A percentile compares a stretch with the other conserved stretches of the same genome.
These are phyloP conservation scores for Trichoderma sp. DNA, from an alignment of 2,329 filamentous ascomycete species.

Conservation along the genomic window DNA sequence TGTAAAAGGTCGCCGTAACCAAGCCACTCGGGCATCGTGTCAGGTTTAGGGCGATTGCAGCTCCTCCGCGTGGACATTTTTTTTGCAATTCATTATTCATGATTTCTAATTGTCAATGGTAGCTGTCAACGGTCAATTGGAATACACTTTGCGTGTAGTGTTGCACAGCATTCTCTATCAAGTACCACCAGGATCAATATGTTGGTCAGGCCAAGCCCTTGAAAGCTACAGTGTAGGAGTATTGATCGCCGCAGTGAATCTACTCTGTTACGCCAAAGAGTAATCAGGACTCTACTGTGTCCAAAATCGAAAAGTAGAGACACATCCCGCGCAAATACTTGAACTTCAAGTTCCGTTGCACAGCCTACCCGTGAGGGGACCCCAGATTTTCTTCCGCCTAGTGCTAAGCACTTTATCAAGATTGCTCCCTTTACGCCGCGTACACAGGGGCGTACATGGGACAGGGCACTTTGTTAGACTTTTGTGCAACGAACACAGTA, in stretches of 20 bases:
- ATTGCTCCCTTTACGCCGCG: neutral
- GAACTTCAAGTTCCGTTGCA: neutral
- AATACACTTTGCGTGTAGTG: neutral
- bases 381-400: conserved; percentile 5
- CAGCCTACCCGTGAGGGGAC: conserved; percentile 19
- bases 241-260: neutral
- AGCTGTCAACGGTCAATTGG: neutral
- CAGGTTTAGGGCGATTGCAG: neutral
- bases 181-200: neutral
- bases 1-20: neutral
- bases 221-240: neutral
- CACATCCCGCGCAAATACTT: neutral
- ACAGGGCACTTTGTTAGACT: neutral
- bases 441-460: neutral
- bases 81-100: neutral
- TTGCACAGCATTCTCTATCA: neutral
- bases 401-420: neutral
- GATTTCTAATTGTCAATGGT: neutral
- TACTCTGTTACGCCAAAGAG: neutral
- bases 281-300: neutral
- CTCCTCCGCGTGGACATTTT: neutral
- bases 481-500: neutral
- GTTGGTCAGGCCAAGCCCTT: neutral
- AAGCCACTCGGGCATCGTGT: neutral
- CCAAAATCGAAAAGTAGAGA: neutral